Evolutionary conservation across 495 filamentous ascomycete genomes (phyloP), one percentile per base, ranked within the genome.

Genomic region (Aspergillus incahuasiensis): DNA sequence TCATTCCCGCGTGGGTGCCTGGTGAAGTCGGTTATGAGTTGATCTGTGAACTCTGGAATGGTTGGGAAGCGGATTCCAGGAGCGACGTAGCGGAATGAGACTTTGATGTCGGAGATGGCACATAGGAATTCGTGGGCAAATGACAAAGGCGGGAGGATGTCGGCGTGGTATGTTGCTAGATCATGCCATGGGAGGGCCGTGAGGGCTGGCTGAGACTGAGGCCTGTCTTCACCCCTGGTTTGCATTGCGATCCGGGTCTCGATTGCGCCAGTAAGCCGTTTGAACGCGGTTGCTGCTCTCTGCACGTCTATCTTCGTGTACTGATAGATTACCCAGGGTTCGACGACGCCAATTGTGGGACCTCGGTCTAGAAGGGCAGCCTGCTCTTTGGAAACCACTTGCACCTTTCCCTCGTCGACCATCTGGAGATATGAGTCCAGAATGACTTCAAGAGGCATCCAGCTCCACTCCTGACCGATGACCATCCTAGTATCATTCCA

Each of bases 391-490:
- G 48, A 52, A 39, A 49, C 41, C 28, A 22, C 32, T 28, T 50
- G 24, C 24, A 49, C 57, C 32, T 59, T 59, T 45, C 32, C 52
- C 47, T 59, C 52, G 25, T 55, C 57, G 24, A 47, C 40, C 46
- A 59, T 55, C 16, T 55, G 46, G 39, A 59, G 52, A 52, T 59
- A 59, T 22, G 46, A 38, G 22, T 50, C 46, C 6, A 59, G 52
- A 32, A 59, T 59, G 30, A 55, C 57, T 22, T 59, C 57, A 25
- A 59, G 39, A 46, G 57, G 57, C 57, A 55, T 55, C 52, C 52
- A 51, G 52, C 57, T 44, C 57, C 57, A 55, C 49, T 54, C 44
- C 20, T 54, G 43, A 11, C 40, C 47, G 30, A 28, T 47, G 25
- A 28, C 8, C 3, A 4, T 4, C 25, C 8, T 28, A 28, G 25